phyloP scores from a whole-genome alignment of 2,329 filamentous ascomycete species.

The Huntiella moniliformis region DNA sequence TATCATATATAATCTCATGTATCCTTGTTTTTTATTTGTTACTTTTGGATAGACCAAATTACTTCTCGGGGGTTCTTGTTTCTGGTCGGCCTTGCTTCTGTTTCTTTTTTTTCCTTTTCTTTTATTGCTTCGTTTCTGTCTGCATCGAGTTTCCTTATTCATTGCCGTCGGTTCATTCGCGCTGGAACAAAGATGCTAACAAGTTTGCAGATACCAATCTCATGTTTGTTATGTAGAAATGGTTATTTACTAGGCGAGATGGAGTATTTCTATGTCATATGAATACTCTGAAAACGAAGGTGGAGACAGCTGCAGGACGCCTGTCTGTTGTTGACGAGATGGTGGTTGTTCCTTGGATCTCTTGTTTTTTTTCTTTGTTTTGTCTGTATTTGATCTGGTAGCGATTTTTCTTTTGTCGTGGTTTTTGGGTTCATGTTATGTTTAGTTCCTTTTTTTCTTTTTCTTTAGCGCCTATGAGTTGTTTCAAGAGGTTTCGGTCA shows the following conservation, averaged over 20 bases:
- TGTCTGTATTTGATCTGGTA: not conserved
- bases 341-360: not conserved
- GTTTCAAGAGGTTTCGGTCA: not conserved
- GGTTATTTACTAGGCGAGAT: no score
- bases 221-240: constrained; percentile 39
- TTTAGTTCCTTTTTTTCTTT: constrained; percentile 1
- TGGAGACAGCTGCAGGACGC: no score
- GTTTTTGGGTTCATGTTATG: constrained; percentile 8
- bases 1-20: no score
- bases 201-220: constrained; percentile 36
- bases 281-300: not conserved
- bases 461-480: not conserved
- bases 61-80: no score
- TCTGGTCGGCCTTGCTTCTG: no score
- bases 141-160: not conserved
- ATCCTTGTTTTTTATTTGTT: no score
- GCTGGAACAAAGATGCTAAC: constrained; percentile 6
- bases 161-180: not conserved
- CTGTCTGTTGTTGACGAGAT: not conserved
- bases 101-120: no score
- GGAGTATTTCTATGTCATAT: not conserved
- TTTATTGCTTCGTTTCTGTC: not conserved
- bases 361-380: not conserved
- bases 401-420: not conserved
- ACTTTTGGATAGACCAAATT: no score